Evolutionary conservation across 2,329 filamentous ascomycete genomes (phyloP).

Genomic region (Whalleya microplaca): DNA sequence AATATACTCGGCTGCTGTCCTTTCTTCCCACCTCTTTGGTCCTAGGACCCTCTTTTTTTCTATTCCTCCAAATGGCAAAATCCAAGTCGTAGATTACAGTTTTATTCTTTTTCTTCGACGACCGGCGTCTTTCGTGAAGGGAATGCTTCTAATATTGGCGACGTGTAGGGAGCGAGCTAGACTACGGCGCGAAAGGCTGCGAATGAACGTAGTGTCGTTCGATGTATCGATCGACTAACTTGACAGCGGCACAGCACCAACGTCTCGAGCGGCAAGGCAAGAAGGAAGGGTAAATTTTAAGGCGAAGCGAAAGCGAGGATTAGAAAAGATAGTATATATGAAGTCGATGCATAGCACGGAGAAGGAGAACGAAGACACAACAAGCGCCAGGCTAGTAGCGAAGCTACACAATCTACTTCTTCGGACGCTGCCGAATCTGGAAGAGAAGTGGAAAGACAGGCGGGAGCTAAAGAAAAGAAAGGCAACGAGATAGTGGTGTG

Average conservation of each 20-base stretch:
- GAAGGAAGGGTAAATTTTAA: conserved; percentile 26
- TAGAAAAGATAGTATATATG: conserved; percentile 22
- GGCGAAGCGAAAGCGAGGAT: conserved; percentile 27
- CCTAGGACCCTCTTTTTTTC: conserved; percentile 12
- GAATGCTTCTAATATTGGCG: conserved; percentile 11
- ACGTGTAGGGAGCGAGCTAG: conserved; percentile 11
- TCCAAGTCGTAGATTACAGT: conserved; percentile 20
- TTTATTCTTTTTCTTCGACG: conserved; percentile 34
- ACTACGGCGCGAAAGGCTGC: conserved; percentile 14
- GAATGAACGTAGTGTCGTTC: conserved; percentile 34
- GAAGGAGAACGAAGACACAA: conserved; percentile 29
- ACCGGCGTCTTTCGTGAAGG: conserved; percentile 41
- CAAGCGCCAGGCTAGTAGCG: conserved; percentile 31
- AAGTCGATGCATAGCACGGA: conserved; percentile 25
- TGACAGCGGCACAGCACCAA: conserved; percentile 31
- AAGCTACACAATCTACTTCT: conserved; percentile 9
- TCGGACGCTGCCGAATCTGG: conserved; percentile 21
- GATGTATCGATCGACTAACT: conserved; percentile 29
- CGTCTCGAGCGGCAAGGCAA: conserved; percentile 24
- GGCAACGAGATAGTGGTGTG: conserved; percentile 8
- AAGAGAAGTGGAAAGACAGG: conserved; percentile 16
- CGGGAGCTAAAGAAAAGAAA: conserved; percentile 14
- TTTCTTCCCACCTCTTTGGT: conserved; percentile 20
- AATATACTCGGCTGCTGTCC: conserved; percentile 11
- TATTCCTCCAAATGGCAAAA: conserved; percentile 15